A percentile compares a stretch with the other conserved stretches of the same genome.
Evolutionary conservation across 2,329 filamentous ascomycete genomes (phyloP).

Genomic region (Polychaeton citri): DNA sequence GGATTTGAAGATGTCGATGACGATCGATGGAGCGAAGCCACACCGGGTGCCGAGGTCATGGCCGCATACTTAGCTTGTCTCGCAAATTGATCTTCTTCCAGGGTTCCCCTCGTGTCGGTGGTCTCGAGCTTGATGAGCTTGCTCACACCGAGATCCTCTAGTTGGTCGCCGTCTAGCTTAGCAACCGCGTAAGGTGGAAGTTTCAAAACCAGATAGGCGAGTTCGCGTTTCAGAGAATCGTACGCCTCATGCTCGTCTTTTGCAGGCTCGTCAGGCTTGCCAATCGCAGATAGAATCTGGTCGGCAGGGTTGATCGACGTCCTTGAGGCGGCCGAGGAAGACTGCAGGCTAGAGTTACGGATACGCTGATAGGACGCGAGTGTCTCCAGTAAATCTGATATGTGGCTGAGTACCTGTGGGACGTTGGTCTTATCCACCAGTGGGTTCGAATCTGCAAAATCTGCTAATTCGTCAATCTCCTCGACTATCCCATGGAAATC

Average conservation of each 20-base stretch:
- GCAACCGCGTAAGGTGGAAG: slow-evolving; percentile 76
- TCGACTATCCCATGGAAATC: slow-evolving; percentile 17
- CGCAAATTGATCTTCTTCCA: slow-evolving; percentile 65
- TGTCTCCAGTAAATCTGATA: slow-evolving; percentile 64
- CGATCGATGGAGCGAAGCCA: slow-evolving; percentile 16
- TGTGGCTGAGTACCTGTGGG: slow-evolving; percentile 48
- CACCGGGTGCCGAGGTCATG: slow-evolving; percentile 17
- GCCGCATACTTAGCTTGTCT: slow-evolving; percentile 27
- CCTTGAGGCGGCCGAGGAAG: slow-evolving; percentile 33
- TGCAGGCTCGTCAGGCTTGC: slow-evolving; percentile 53
- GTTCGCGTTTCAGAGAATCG: slow-evolving; percentile 59
- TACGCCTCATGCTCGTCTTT: slow-evolving; percentile 48
- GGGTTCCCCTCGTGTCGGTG: slow-evolving; percentile 60
- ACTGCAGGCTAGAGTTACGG: slow-evolving; percentile 56
- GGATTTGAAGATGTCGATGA: slow-evolving; percentile 15
- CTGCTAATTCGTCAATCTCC: slow-evolving; percentile 11
- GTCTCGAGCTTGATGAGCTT: slow-evolving; percentile 61
- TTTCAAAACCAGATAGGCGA: slow-evolving; percentile 58
- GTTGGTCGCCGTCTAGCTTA: slow-evolving; percentile 71
- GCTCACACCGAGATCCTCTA: slow-evolving; percentile 73
- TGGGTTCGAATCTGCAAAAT: slow-evolving; percentile 6
- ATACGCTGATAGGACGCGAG: slow-evolving; percentile 68
- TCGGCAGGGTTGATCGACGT: slow-evolving; percentile 46
- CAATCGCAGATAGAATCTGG: slow-evolving; percentile 38
- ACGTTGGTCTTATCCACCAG: slow-evolving; percentile 22